These are phyloP conservation scores for Trypanosoma congolense DNA, from an alignment of 208 protist genomes.

Conservation along the genomic window DNA sequence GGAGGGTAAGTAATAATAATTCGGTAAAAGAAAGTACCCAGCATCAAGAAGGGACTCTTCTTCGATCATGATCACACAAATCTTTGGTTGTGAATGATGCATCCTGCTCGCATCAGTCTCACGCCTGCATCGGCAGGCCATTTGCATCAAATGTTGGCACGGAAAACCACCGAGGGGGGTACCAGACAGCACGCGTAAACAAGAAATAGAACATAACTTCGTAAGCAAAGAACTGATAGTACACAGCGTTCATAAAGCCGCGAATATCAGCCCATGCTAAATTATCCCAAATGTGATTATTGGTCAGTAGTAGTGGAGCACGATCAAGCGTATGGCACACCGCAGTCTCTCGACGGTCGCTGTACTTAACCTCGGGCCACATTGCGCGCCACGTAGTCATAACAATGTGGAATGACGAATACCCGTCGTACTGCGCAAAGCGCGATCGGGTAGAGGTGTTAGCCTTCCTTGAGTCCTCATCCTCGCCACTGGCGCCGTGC, in stretches of 20 bases:
- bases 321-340: background rate
- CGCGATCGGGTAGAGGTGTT: background rate
- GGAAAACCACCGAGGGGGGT: conserved; percentile 65
- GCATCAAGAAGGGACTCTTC: too few species aligned
- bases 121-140: background rate
- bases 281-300: conserved; percentile 76
- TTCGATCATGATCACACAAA: too few species aligned
- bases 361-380: conserved; percentile 80
- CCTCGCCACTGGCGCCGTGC: conserved; percentile 18
- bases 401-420: conserved; percentile 75
- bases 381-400: conserved; percentile 83
- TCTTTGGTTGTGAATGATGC: too few species aligned
- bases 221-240: conserved; percentile 58
- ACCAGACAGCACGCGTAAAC: conserved; percentile 70
- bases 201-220: conserved; percentile 83
- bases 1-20: too few species aligned
- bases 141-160: conserved; percentile 48
- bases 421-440: conserved; percentile 56
- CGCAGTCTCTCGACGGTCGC: background rate
- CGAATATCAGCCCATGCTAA: conserved; percentile 52
- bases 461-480: background rate
- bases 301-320: conserved; percentile 28
- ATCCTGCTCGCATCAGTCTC: too few species aligned
- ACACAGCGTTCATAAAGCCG: conserved; percentile 60
- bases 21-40: too few species aligned